Conservation (phyloP, 495 filamentous ascomycete species). For the Lasiosphaeria miniovina region DNA sequence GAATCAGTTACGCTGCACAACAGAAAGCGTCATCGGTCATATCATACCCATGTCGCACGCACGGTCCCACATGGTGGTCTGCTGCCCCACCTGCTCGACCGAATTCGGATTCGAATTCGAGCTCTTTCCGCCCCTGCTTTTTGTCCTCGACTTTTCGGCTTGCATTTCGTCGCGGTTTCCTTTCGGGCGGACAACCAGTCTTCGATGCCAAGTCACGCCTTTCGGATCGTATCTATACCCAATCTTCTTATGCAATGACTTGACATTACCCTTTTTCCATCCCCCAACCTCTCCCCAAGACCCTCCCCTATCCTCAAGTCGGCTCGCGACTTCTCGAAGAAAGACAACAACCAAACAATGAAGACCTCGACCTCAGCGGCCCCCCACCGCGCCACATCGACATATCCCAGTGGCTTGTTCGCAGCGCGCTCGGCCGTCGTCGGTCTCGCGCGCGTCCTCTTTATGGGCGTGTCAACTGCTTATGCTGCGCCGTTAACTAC, state of each 20-base stretch:
- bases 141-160: too few species aligned
- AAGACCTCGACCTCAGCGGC: conserved; percentile 4
- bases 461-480: conserved; percentile 35
- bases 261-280: conserved; percentile 6
- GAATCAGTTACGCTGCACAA: too few species aligned
- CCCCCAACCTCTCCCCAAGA: background rate
- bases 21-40: too few species aligned
- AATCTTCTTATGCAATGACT: conserved; percentile 12
- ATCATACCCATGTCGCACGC: too few species aligned
- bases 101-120: too few species aligned
- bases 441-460: conserved; percentile 38
- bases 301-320: conserved; percentile 1
- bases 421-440: conserved; percentile 37
- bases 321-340: background rate
- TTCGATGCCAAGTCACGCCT: too few species aligned
- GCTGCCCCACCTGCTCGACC: too few species aligned
- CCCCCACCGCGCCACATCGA: conserved; percentile 13
- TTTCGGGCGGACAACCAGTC: too few species aligned
- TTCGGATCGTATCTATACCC: background rate
- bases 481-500: conserved; percentile 29
- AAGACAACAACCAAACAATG: conserved; percentile 11
- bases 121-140: too few species aligned
- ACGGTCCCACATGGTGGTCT: too few species aligned
- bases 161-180: too few species aligned
- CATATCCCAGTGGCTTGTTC: conserved; percentile 32